Conservation (phyloP, 164 flowering plant species). For the Vitis riparia region DNA sequence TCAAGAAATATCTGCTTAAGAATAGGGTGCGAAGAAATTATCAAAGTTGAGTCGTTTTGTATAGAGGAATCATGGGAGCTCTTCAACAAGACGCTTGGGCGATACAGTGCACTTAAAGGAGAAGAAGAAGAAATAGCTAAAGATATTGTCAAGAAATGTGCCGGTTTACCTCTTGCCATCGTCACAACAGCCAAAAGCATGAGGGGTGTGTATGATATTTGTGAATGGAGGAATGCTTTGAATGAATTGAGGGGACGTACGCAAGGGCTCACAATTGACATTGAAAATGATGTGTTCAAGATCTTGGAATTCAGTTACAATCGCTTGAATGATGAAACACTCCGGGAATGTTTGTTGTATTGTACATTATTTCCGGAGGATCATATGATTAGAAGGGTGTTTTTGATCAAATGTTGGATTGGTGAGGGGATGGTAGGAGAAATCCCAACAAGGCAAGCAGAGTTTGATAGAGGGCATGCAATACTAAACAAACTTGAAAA, state of each 20-base stretch:
- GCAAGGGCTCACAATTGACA: not conserved
- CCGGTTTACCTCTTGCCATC: slow-evolving; percentile 27
- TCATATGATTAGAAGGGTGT: not conserved
- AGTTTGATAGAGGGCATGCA: slow-evolving; percentile 17
- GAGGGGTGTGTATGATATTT: slow-evolving; percentile 5
- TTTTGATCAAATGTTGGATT: slow-evolving; percentile 9
- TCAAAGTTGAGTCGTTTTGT: slow-evolving; percentile 3
- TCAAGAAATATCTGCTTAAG: slow-evolving; percentile 11
- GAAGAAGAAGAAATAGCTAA: slow-evolving; percentile 5
- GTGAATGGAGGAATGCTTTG: slow-evolving; percentile 25
- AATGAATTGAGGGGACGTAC: slow-evolving; percentile 8
- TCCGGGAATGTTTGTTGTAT: slow-evolving; percentile 16
- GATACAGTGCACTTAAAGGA: no score
- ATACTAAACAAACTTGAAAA: slow-evolving; percentile 14
- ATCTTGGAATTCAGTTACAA: slow-evolving; percentile 8
- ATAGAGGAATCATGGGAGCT: not conserved
- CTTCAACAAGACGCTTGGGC: not conserved
- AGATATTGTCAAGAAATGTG: slow-evolving; percentile 13
- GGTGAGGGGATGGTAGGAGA: slow-evolving; percentile 22
- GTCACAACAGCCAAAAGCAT: slow-evolving; percentile 16
- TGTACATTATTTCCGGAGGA: slow-evolving; percentile 26
- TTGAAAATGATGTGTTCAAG: slow-evolving; percentile 10
- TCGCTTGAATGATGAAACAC: slow-evolving; percentile 3
- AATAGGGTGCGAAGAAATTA: slow-evolving; percentile 14
- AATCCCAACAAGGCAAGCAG: not conserved